Evolutionary conservation across 495 filamentous ascomycete species (phyloP).

Genomic region (Clohesyomyces aquaticus): DNA sequence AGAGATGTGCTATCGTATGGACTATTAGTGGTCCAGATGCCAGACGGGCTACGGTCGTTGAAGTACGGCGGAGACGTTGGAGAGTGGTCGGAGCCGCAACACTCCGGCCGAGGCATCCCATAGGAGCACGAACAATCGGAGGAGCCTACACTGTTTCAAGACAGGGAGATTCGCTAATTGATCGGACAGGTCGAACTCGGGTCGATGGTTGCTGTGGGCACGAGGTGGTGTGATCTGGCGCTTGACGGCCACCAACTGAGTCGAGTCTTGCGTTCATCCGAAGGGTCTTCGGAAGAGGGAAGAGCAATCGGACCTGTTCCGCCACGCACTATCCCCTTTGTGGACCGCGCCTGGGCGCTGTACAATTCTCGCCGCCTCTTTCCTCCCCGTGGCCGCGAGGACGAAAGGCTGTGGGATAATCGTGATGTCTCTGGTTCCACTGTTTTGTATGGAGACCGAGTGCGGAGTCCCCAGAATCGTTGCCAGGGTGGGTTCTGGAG

Average conservation of each 20-base stretch:
- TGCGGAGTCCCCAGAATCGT: not conserved
- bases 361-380: not conserved
- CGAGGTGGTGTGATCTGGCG: constrained; percentile 17
- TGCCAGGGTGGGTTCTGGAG: not conserved
- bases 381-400: not conserved
- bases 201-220: constrained; percentile 19
- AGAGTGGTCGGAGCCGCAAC: too few species aligned
- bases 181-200: constrained; percentile 12
- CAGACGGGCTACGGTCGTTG: not conserved
- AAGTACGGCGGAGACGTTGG: too few species aligned
- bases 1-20: not conserved
- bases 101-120: too few species aligned
- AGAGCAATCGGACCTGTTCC: not conserved
- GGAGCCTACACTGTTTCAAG: constrained; percentile 2
- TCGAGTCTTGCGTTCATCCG: constrained; percentile 23
- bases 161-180: not conserved
- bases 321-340: not conserved
- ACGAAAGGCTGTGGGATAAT: not conserved
- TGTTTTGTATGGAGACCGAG: not conserved
- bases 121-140: not conserved
- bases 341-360: not conserved
- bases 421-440: not conserved
- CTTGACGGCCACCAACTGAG: not conserved
- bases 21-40: not conserved
- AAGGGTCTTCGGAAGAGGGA: constrained; percentile 15